Evolutionary conservation across 768 basidiomycete species (phyloP).

Genomic region (Tulasnella sp.): DNA sequence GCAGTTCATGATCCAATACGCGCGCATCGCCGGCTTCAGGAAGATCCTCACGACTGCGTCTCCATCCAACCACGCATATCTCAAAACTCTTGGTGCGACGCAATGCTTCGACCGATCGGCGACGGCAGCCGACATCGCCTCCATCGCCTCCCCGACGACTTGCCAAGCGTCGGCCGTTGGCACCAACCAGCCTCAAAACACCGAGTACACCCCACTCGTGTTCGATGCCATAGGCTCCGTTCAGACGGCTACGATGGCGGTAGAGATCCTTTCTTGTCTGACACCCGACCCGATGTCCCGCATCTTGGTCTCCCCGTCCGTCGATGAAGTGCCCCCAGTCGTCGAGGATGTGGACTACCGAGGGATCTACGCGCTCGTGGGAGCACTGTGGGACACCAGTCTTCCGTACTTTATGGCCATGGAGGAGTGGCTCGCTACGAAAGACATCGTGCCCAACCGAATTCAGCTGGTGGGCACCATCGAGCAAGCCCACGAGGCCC

Average conservation of each 20-base stretch:
- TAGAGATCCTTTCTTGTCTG: neutral
- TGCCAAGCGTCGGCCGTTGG: neutral
- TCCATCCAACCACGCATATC: constrained; percentile 12
- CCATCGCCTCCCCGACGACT: neutral
- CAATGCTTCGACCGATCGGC: constrained; percentile 16
- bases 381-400: constrained; percentile 10
- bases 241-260: neutral
- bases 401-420: neutral
- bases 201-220: constrained; percentile 4
- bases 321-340: neutral
- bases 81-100: constrained; percentile 28
- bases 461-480: neutral
- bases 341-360: neutral
- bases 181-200: neutral
- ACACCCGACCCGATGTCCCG: neutral
- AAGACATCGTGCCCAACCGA: neutral
- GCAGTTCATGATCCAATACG: constrained; percentile 28
- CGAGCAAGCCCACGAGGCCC: neutral
- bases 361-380: constrained; percentile 10
- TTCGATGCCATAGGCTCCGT: constrained; percentile 3
- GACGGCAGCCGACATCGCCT: neutral
- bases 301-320: constrained; percentile 10
- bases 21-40: constrained; percentile 28
- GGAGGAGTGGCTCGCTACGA: constrained; percentile 4
- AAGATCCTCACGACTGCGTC: constrained; percentile 24